Evolutionary conservation across 495 filamentous ascomycete genomes (phyloP).

Genomic region (Tetracladium marchalianum): DNA sequence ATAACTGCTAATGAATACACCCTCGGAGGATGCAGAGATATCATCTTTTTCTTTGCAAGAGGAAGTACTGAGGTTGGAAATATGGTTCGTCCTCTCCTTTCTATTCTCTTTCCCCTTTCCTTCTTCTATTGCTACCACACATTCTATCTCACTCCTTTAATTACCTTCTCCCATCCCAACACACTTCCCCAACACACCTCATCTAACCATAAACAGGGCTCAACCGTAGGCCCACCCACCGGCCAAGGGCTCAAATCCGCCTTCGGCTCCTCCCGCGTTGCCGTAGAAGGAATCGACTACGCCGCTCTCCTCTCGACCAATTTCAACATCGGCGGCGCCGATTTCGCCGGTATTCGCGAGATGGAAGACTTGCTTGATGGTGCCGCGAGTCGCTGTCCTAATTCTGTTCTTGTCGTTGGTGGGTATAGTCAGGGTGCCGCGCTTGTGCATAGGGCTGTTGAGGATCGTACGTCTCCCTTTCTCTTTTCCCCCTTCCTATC

Average conservation of each 20-base stretch:
- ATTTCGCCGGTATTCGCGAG: slow-evolving; percentile 16
- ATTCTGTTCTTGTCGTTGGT: neutral
- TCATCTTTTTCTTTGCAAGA: slow-evolving; percentile 45
- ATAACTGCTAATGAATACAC: slow-evolving; percentile 33
- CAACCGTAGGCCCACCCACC: slow-evolving; percentile 25
- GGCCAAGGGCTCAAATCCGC: slow-evolving; percentile 21
- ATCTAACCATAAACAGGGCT: slow-evolving; percentile 21
- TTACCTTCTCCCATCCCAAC: neutral
- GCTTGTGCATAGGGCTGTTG: slow-evolving; percentile 38
- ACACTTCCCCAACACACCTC: neutral
- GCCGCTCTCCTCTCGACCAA: slow-evolving; percentile 27
- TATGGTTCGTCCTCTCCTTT: slow-evolving; percentile 27
- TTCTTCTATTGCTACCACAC: too few relatives aligned
- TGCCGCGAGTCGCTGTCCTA: too few relatives aligned
- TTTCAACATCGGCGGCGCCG: slow-evolving; percentile 25
- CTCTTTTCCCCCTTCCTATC: too few relatives aligned
- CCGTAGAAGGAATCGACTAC: slow-evolving; percentile 31
- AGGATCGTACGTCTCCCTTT: slow-evolving; percentile 16
- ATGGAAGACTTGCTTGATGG: slow-evolving; percentile 12
- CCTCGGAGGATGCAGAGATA: slow-evolving; percentile 30
- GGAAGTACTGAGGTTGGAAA: slow-evolving; percentile 41
- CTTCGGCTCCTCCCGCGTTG: slow-evolving; percentile 28
- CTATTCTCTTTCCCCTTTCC: too few relatives aligned
- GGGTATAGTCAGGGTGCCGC: slow-evolving; percentile 46
- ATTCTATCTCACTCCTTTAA: too few relatives aligned